Percentiles rank a stretch among this genome's conserved stretches.
Conservation (phyloP, 306 rosid species). For the Calophaca sinica region DNA sequence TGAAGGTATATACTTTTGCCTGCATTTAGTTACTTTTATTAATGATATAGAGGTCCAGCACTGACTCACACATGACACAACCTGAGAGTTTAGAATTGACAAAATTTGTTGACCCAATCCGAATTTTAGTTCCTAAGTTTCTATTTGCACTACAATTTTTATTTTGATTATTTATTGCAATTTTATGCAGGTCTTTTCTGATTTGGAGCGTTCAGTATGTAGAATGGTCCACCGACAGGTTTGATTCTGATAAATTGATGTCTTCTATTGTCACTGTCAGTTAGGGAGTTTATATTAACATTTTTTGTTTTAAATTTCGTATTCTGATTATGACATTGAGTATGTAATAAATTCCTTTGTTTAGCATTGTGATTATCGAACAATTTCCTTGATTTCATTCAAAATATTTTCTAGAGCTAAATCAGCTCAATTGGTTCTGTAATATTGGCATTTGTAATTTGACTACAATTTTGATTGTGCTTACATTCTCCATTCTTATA, state of each 20-base stretch:
- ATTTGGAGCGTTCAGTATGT: conserved; percentile 95
- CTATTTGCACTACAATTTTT: conserved; percentile 8
- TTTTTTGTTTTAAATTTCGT: conserved; percentile 8
- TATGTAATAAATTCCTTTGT: conserved; percentile 31
- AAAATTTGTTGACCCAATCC: conserved; percentile 34
- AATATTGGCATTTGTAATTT: conserved; percentile 32
- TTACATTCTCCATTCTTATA: conserved; percentile 5
- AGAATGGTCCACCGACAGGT: conserved; percentile 99
- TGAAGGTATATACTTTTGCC: conserved; percentile 8
- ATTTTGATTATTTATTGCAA: conserved; percentile 37
- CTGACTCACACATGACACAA: conserved; percentile 13
- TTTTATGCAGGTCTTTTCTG: conserved; percentile 84
- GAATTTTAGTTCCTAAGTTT: conserved; percentile 25
- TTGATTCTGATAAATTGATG: conserved; percentile 42
- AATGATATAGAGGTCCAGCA: conserved; percentile 18
- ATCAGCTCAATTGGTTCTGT: conserved; percentile 32
- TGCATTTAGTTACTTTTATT: conserved; percentile 27
- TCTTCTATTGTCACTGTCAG: conserved; percentile 20
- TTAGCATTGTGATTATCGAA: conserved; percentile 15
- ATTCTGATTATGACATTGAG: conserved; percentile 16
- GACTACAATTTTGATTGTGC: neutral
- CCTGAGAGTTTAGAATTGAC: conserved; percentile 37
- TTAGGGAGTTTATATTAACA: conserved; percentile 7
- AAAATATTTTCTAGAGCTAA: conserved; percentile 25
- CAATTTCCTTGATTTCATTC: conserved; percentile 30